Evolutionary conservation across 495 filamentous ascomycete species (phyloP), one percentile per base, ranked within the genome.

Genomic region (Amniculicola lignicola): DNA sequence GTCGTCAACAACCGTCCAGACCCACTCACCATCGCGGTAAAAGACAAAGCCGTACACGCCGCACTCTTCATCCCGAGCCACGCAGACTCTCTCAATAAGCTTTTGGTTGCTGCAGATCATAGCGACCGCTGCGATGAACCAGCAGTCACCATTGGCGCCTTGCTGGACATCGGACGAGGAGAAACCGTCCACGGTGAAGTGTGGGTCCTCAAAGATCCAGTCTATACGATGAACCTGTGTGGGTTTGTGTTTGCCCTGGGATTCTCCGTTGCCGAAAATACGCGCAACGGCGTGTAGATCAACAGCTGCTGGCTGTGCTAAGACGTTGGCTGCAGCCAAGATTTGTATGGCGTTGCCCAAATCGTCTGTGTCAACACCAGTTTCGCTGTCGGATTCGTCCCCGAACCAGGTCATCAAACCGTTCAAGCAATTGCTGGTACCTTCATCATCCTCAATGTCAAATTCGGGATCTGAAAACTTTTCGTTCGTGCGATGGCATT

Each of bases 21-120:
- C 82, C 91, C 92, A 97, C 67, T 93, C 90, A 27, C 90, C 90
- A 61, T 96, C 82, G 56, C 91, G 79, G 70, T 89, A 80, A 66
- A 97, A 96, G 3, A 96, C 90, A 67, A 96, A 96, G 0, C 92
- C 91, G 64, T 97, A 96, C 14, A 95, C 89, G 1, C 92, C 92
- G 22, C 93, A 82, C 35, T 78, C 74, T 64, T 91, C 83, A 66
- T 96, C 80, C 15, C 79, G 76, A 14, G 79, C 84, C n/a, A 96
- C 88, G 65, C 92, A 97, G 10, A 96, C 75, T 46, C 78, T 82
- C 62, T 92, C 82, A 54, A 96, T 87, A 51, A 96, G 72, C 0
- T 80, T 80, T 24, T 79, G 73, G 71, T 90, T 88, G 64, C 88
- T 90, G 40, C 82, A 85, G 45, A 96, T 78, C 0, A 89, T 89